Base-by-base conservation (phyloP, 2,329 filamentous ascomycete species). In the Colletotrichum sp. region DNA sequence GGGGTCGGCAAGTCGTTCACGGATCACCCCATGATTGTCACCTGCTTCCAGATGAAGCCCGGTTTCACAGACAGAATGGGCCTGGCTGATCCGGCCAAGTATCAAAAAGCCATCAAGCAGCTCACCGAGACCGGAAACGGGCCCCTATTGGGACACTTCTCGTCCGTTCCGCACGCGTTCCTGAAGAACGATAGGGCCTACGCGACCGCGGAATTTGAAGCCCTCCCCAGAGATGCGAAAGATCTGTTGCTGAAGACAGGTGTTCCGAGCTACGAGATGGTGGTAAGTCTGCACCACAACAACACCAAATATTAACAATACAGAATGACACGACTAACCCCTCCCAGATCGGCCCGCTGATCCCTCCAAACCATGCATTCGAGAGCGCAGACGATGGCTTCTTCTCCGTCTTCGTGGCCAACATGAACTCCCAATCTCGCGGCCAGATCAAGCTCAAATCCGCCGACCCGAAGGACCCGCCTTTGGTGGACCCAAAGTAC, bases 11-110 rank as follows among this genome's bases (percentile, higher is more conserved):
- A 70, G 36, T 24, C 58, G 4, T 24, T 26, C 18, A 18, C 71
- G 81, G 83, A 82, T 38, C 72, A 62, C 8, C 70, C 73, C 30
- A 71, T 71, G 68, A 55, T 71, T 9, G 55, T 75, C 8, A 67
- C 69, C 15, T 75, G 72, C 32, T 75, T 75, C 26, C 72, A 75
- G n/a, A 75, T 75, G 72, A 72, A 64, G 28, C 12, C 61, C 2
- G 68, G 72, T 3, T 75, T 75, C 26, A 75, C 72, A 6, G 52
- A 72, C 12, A 66, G 72, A n/a, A 61, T 61, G 69, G 18, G 16
- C 5, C 55, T 75, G 18, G 36, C n/a, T 30, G 69, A 75, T 13
- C 61, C 72, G 8, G 28, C n/a, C 2, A 75, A 52, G 32, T 75
- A 72, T 10, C 61, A 67, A 13, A 55, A 75, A 36, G 72, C 72